Base-by-base conservation (phyloP, 106 monocot species). In the Dioscorea zingiberensis region DNA sequence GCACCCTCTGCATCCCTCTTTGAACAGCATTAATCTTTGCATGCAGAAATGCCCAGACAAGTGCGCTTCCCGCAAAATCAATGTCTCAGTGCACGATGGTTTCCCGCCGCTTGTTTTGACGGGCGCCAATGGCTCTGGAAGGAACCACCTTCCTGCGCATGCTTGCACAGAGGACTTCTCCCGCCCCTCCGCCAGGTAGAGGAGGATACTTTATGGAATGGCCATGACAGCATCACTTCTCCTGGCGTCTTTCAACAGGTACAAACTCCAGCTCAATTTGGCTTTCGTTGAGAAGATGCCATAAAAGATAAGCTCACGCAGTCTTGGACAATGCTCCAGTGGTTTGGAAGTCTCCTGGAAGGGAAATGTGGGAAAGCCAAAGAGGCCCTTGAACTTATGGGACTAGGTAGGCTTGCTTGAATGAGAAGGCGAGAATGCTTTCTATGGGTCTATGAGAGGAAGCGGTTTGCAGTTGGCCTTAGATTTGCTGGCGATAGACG, bases 381-480 rank as follows among this genome's bases (percentile, higher is more conserved):
- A 51, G 58, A 29, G 8, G 81, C 98, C 16, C 60, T 99, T 26
- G 93, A 93, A 73, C 63, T 99, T 5, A 91, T 95, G 95, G 95
- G 91, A n/a, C 80, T 95, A 44, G 85, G 84, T 15, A 82, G 81
- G 65, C 80, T 99, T n/a, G 71, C n/a, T n/a, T 79, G 16, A 86
- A 99, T 70, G 98, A 99, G 60, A 89, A 84, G 82, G 79, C 89
- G 12, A 77, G 89, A 72, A 89, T 99, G 98, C 86, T 93, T 27
- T 99, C 98, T 25, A 89, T 89, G 93, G 98, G 98, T 1, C 89
- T n/a, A n/a, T n/a, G n/a, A 98, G 75, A 76, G 98, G 76, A 99
- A 99, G 74, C 53, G 89, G 60, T n/a, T 18, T 99, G 63, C 98
- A 99, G 53, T 28, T 99, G 77, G 93, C 98, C n/a, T n/a, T 22